Evolutionary conservation across 805 yeast genomes (phyloP), one percentile per base, ranked within the genome.

Genomic region (Pichia nanzhaoensis): DNA sequence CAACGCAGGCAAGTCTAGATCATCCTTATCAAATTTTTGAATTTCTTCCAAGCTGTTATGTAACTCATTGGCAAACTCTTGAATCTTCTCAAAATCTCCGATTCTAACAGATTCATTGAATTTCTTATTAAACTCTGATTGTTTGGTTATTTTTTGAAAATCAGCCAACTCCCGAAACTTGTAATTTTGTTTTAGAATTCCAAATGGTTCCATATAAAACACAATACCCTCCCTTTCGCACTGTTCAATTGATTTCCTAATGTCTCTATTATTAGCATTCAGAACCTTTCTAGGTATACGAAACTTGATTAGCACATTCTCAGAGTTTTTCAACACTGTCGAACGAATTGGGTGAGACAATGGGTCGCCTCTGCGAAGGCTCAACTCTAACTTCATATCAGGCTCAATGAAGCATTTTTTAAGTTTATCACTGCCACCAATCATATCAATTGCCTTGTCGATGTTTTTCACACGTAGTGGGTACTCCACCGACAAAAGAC

Each of bases 151-250:
- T 51, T 77, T 74, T 60, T 93, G 98, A 61, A 88, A 91, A 63
- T 90, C 98, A 0, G 91, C 81, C 73, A 89, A 77, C 51, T 85
- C 87, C 53, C 96, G 75, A 61, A 91, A 91, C 51, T 84, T 74
- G 56, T 80, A 82, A 16, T 82, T 82, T 47, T 78, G 74, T 54
- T 79, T 78, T 17, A 88, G 69, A 17, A 87, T 73, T 0, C 82
- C 89, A 4, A 76, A 72, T 0, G 95, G 91, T 37, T 70, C 69
- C 2, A 76, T 71, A 20, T 63, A 64, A 41, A 73, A 69, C 4
- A 65, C 53, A 8, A 57, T 50, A 5, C 50, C 47, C 13, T 53
- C 47, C 12, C 62, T 55, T n/a, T 64, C 59, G 43, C 72, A 71
- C 18, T 66, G 53, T 43, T 61, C 55, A 12, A 71, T 53, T 18